Evolutionary conservation across 2,329 filamentous ascomycete species (phyloP).

Genomic region (Blastomyces gilchristii): DNA sequence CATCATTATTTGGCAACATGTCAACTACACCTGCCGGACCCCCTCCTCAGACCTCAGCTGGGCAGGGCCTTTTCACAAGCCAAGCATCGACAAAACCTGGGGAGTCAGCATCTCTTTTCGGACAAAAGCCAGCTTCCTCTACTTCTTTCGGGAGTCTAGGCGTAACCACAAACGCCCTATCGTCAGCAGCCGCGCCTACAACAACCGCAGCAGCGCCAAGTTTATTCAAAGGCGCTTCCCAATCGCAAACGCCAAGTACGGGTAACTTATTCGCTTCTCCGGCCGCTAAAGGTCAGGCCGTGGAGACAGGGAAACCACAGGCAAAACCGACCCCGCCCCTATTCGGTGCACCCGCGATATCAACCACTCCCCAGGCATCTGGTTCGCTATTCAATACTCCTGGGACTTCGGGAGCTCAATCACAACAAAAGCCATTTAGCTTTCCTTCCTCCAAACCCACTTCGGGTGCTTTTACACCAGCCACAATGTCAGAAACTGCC

Average conservation of each 20-base stretch:
- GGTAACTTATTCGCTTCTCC: slow-evolving; percentile 20
- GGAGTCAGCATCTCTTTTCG: slow-evolving; percentile 12
- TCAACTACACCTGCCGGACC: slow-evolving; percentile 44
- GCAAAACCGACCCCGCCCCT: slow-evolving; percentile 11
- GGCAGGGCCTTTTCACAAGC: slow-evolving; percentile 21
- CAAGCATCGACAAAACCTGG: slow-evolving; percentile 22
- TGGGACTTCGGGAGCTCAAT: slow-evolving; percentile 6
- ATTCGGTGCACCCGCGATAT: slow-evolving; percentile 15
- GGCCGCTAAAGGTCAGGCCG: slow-evolving; percentile 5
- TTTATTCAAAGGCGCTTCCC: slow-evolving; percentile 24
- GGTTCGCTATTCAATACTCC: slow-evolving; percentile 12
- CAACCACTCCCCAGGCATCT: slow-evolving; percentile 12
- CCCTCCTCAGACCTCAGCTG: slow-evolving; percentile 30
- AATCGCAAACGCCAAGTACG: slow-evolving; percentile 22
- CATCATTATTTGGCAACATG: slow-evolving; percentile 29
- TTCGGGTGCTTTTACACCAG: slow-evolving; percentile 16
- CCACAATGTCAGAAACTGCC: slow-evolving; percentile 23
- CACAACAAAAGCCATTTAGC: slow-evolving; percentile 6
- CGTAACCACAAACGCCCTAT: slow-evolving; percentile 19
- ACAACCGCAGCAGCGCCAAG: slow-evolving; percentile 17
- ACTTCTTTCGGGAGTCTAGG: background rate
- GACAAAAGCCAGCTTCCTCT: slow-evolving; percentile 1
- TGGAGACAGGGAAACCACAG: slow-evolving; percentile 5
- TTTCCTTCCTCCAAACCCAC: slow-evolving; percentile 9
- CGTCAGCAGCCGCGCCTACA: slow-evolving; percentile 15